These are phyloP conservation scores for Phlebopus sp. DNA, from an alignment of 1,284 basidiomycete genomes.

Conservation along the genomic window DNA sequence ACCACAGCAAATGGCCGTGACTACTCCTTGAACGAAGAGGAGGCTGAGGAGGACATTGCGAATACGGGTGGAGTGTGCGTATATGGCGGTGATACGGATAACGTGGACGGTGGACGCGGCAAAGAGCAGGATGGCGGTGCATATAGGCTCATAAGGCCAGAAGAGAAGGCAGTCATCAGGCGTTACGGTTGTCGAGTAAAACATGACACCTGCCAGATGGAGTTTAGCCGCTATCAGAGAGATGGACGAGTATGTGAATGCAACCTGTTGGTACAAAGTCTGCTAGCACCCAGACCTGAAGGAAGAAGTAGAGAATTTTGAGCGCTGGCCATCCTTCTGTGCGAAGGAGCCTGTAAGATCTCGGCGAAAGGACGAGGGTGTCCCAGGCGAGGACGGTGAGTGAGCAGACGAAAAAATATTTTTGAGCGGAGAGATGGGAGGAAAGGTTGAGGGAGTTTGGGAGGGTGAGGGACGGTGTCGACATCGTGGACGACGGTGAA, in stretches of 20 bases:
- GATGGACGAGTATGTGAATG: conserved; percentile 21
- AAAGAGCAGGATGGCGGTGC: conserved; percentile 72
- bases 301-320: conserved; percentile 71
- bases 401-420: conserved; percentile 83
- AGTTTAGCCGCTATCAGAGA: conserved; percentile 4
- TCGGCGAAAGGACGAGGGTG: conserved; percentile 73
- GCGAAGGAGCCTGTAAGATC: conserved; percentile 69
- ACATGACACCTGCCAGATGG: conserved; percentile 58
- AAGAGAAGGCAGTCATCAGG: conserved; percentile 61
- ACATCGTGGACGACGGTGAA: conserved; percentile 18
- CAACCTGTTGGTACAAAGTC: conserved; percentile 76
- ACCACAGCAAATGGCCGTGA: conserved; percentile 67
- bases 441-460: conserved; percentile 64
- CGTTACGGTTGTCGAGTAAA: conserved; percentile 71
- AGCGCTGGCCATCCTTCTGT: conserved; percentile 71
- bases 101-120: conserved; percentile 47
- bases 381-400: conserved; percentile 85
- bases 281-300: conserved; percentile 69
- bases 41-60: conserved; percentile 55
- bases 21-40: conserved; percentile 62
- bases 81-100: conserved; percentile 51
- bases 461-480: conserved; percentile 32
- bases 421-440: conserved; percentile 75
- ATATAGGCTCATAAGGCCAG: conserved; percentile 80
- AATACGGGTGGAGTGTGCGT: conserved; percentile 56